phyloP scores from a whole-genome alignment of 2,329 filamentous ascomycete species.

The Diaporthe longicolla region DNA sequence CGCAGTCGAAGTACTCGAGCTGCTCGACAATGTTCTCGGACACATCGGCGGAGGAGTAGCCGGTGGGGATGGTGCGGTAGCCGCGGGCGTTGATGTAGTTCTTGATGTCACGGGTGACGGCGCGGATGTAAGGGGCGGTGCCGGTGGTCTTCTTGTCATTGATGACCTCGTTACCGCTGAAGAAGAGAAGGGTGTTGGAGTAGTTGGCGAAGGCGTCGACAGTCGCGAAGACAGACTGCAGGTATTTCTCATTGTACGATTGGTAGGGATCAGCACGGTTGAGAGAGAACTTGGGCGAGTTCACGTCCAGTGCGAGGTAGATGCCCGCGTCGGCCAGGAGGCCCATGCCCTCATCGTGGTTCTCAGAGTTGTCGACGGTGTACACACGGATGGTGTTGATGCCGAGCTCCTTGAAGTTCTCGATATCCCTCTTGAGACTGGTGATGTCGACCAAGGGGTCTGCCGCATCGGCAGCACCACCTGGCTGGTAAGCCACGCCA shows the following conservation, averaged over 20 bases:
- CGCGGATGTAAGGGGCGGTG: slow-evolving; percentile 82
- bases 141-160: slow-evolving; percentile 76
- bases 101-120: slow-evolving; percentile 82
- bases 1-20: slow-evolving; percentile 94
- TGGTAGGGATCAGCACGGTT: slow-evolving; percentile 78
- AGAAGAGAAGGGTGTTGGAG: slow-evolving; percentile 88
- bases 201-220: slow-evolving; percentile 88
- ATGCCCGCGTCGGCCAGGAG: slow-evolving; percentile 86
- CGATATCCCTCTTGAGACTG: slow-evolving; percentile 84
- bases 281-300: slow-evolving; percentile 89
- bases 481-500: slow-evolving; percentile 74
- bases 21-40: slow-evolving; percentile 88
- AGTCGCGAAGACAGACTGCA: slow-evolving; percentile 88
- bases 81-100: slow-evolving; percentile 75
- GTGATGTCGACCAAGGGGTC: slow-evolving; percentile 83
- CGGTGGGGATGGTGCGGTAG: slow-evolving; percentile 79
- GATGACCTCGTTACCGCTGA: slow-evolving; percentile 86
- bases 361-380: slow-evolving; percentile 86
- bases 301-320: slow-evolving; percentile 92
- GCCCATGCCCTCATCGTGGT: slow-evolving; percentile 90
- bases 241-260: slow-evolving; percentile 90
- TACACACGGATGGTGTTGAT: slow-evolving; percentile 95
- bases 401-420: slow-evolving; percentile 85
- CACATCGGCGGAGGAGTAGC: slow-evolving; percentile 85
- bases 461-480: slow-evolving; percentile 65